Percentiles rank a stretch among this genome's conserved stretches.
Conservation (phyloP, 371 early-diverging fungal species). For the Parasitella parasitica region DNA sequence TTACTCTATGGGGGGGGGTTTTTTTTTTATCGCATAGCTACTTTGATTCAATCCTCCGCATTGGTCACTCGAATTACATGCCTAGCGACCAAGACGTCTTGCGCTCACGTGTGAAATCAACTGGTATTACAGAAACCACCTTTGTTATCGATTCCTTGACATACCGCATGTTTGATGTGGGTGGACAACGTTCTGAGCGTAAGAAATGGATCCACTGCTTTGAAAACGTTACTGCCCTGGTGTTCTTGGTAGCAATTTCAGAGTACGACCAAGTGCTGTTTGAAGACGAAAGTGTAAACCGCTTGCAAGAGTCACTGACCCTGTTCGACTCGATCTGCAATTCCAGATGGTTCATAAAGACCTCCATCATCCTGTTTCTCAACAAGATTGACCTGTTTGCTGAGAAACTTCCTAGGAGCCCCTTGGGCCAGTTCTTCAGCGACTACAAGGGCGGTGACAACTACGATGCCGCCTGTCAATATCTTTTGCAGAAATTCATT, state of each 20-base stretch:
- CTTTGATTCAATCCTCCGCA: conserved; percentile 85
- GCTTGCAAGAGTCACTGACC: conserved; percentile 61
- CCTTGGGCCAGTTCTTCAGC: conserved; percentile 67
- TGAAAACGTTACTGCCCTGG: conserved; percentile 91
- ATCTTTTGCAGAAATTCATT: conserved; percentile 45
- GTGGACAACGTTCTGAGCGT: conserved; percentile 90
- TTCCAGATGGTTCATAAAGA: conserved; percentile 75
- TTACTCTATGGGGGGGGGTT: neutral
- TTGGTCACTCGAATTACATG: conserved; percentile 70
- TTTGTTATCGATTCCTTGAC: conserved; percentile 80
- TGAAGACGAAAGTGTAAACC: conserved; percentile 88
- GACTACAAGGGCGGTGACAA: conserved; percentile 72
- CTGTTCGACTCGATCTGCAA: conserved; percentile 82
- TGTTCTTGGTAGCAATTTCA: conserved; percentile 91
- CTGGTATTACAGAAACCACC: conserved; percentile 85
- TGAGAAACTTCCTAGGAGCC: conserved; percentile 64
- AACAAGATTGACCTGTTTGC: conserved; percentile 85
- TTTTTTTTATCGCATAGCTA: conserved; percentile 44
- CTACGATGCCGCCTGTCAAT: conserved; percentile 63
- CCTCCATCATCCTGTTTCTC: conserved; percentile 80
- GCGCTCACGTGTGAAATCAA: conserved; percentile 80
- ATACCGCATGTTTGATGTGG: conserved; percentile 92
- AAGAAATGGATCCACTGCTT: conserved; percentile 96
- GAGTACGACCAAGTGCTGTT: conserved; percentile 94
- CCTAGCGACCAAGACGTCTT: conserved; percentile 89